A percentile compares a stretch with the other conserved stretches of the same genome.
Conservation (phyloP, 2,329 filamentous ascomycete species). For the Cladosporium velox region DNA sequence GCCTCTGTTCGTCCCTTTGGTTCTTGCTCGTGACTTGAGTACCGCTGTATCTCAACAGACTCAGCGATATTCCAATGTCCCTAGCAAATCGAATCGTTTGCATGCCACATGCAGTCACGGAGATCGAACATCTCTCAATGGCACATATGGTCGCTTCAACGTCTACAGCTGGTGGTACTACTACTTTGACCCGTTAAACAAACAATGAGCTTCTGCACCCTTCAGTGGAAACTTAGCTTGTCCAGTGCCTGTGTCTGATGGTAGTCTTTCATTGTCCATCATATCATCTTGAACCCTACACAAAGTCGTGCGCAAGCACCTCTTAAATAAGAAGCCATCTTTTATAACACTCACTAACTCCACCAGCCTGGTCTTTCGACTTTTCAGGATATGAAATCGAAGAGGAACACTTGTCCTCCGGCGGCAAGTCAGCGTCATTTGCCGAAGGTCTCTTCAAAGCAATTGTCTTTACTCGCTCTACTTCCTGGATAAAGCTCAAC, state of each 20-base stretch:
- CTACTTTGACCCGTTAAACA: neutral
- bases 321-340: too few species aligned
- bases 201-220: neutral
- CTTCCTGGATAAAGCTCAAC: conserved; percentile 44
- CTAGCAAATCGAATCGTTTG: neutral
- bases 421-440: conserved; percentile 42
- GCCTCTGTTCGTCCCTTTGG: neutral
- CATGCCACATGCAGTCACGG: neutral
- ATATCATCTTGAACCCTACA: neutral
- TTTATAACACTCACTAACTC: neutral
- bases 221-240: neutral
- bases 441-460: conserved; percentile 53
- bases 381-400: conserved; percentile 47
- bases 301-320: neutral
- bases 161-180: neutral
- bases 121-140: neutral
- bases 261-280: neutral
- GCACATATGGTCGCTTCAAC: neutral
- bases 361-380: conserved; percentile 50
- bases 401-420: conserved; percentile 38
- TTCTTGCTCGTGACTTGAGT: neutral
- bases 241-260: neutral
- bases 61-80: neutral
- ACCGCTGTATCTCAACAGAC: neutral
- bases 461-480: conserved; percentile 49